Conservation (phyloP, 1,284 basidiomycete species). For the Ustilago crameri region DNA sequence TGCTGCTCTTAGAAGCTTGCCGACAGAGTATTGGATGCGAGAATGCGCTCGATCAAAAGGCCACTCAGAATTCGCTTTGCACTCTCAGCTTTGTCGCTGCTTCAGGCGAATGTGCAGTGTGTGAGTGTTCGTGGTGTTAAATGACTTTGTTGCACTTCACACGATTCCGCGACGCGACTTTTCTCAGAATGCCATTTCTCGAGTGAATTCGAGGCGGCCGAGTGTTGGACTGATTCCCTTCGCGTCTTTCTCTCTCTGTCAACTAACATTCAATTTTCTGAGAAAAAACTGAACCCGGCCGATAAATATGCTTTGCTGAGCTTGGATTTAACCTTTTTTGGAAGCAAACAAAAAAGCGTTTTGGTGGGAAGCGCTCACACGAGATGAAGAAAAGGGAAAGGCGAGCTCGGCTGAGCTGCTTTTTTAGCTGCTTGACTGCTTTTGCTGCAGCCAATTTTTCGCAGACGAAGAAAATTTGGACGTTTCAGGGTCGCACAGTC, state of each 20-base stretch:
- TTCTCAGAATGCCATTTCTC: background rate
- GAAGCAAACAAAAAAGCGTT: too few relatives aligned
- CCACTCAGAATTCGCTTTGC: too few relatives aligned
- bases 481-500: conserved; percentile 21
- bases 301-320: conserved; percentile 2
- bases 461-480: conserved; percentile 25
- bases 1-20: too few relatives aligned
- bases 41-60: background rate
- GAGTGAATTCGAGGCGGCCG: conserved; percentile 12
- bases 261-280: conserved; percentile 5
- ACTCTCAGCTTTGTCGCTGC: too few relatives aligned
- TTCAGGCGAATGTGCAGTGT: too few relatives aligned
- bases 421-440: too few relatives aligned
- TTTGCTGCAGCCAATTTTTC: too few relatives aligned
- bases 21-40: background rate
- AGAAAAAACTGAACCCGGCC: conserved; percentile 5
- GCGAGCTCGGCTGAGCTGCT: conserved; percentile 3
- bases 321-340: conserved; percentile 16
- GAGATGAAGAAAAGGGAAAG: background rate
- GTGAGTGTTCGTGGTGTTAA: conserved; percentile 46
- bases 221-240: conserved; percentile 27
- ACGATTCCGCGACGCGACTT: conserved; percentile 31
- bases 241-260: conserved; percentile 3
- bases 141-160: conserved; percentile 10
- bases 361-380: background rate